Percentiles rank a stretch among this genome's conserved stretches.
These are phyloP conservation scores for Amaranthus cruentus DNA, from an alignment of 148 eudicot species.

Conservation along the genomic window DNA sequence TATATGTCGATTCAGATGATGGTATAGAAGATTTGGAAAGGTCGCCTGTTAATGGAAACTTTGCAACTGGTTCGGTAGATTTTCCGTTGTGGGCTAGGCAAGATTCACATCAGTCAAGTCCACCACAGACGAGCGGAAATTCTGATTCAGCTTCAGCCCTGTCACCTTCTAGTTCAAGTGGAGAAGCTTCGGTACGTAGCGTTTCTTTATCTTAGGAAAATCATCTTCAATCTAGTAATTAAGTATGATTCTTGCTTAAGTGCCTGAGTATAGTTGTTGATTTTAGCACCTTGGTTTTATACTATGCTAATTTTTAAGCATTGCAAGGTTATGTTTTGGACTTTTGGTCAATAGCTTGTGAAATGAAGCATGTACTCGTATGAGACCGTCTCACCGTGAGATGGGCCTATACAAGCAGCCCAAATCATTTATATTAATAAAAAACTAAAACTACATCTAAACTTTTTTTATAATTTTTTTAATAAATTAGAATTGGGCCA, in stretches of 20 bases:
- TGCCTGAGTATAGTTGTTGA: background rate
- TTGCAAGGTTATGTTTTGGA: background rate
- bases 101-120: slow-evolving; percentile 59
- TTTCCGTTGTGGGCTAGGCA: slow-evolving; percentile 47
- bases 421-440: no score
- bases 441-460: no score
- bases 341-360: background rate
- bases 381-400: no score
- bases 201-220: background rate
- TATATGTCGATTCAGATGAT: slow-evolving; percentile 72
- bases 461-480: no score
- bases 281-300: background rate
- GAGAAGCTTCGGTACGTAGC: slow-evolving; percentile 65
- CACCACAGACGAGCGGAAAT: slow-evolving; percentile 68
- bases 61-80: slow-evolving; percentile 27
- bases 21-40: slow-evolving; percentile 39
- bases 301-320: background rate
- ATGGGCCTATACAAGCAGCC: no score
- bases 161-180: slow-evolving; percentile 85
- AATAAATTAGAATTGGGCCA: no score
- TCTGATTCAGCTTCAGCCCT: slow-evolving; percentile 65
- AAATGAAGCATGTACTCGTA: background rate
- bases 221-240: no score
- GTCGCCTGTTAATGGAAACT: slow-evolving; percentile 28
- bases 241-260: background rate